Evolutionary conservation across 345 rosid species (phyloP), one percentile per base, ranked within the genome.

Genomic region (Arabidopsis thaliana): DNA sequence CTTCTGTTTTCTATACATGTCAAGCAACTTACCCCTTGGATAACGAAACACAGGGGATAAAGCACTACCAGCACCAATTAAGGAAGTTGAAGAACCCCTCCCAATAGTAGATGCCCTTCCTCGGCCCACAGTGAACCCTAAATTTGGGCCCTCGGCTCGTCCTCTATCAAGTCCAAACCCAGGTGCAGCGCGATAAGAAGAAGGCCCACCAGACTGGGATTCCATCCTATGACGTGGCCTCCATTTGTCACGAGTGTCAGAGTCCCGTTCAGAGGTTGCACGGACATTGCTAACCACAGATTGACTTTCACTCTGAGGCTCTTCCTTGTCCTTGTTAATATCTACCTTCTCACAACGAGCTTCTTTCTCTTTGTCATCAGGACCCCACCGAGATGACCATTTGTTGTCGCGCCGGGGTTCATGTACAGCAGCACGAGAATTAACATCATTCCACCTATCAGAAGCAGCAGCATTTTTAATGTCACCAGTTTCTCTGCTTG

Each of bases 311-410:
- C 16, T 77, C 52, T 84, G 91, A 74, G 59, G 46, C 70, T 85
- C 96, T 65, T 90, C 96, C 78, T 88, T 86, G 69, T 85, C 88
- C 69, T 87, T 86, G 69, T 81, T 90, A 42, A 30, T 76, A 60
- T 89, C 93, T 65, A 84, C 67, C 83, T 73, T 92, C 75, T 89
- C 97, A 51, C 16, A 62, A 36, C 87, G 90, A 32, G 86, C 69
- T 50, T 90, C 97, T 75, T 85, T 95, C 59, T 89, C 99, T 79
- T 86, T 92, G 59, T 89, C 99, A 24, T 92, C 97, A 72, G 98
- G 97, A 77, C 99, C 98, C 99, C 98, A 95, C 62, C 98, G 86
- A n/a, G 97, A 89, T 23, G 97, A 85, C 99, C 98, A 95, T 73
- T 95, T 95, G 83, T 79, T 85, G 75, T 95, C 98, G 44, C 99